A percentile compares a stretch with the other conserved stretches of the same genome.
Conservation (phyloP, 2,329 filamentous ascomycete genomes). For the Shiraia bambusicola region DNA sequence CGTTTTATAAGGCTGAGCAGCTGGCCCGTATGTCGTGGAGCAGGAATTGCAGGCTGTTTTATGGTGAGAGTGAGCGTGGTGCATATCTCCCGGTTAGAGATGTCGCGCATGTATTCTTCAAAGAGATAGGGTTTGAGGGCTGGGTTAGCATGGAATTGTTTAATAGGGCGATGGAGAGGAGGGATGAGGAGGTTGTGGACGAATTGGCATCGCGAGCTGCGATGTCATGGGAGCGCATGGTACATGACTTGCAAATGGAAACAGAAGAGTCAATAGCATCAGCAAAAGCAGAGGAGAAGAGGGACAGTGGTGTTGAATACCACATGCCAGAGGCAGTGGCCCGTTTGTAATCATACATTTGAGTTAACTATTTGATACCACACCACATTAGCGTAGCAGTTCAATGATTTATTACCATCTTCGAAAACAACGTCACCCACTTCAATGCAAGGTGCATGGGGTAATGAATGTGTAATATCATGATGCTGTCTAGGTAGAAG, state of each 20-base stretch:
- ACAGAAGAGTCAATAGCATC: slow-evolving; percentile 1
- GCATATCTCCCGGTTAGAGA: slow-evolving; percentile 68
- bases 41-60: slow-evolving; percentile 70
- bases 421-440: too few relatives aligned
- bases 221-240: slow-evolving; percentile 54
- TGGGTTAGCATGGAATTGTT: slow-evolving; percentile 75
- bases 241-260: slow-evolving; percentile 39
- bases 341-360: not conserved
- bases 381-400: too few relatives aligned
- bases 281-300: not conserved
- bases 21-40: slow-evolving; percentile 75
- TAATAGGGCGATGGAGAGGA: slow-evolving; percentile 59
- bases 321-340: slow-evolving; percentile 1
- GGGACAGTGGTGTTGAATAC: not conserved
- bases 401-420: too few relatives aligned
- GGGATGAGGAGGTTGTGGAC: slow-evolving; percentile 55
- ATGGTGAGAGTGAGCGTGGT: slow-evolving; percentile 62
- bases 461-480: too few relatives aligned
- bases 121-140: slow-evolving; percentile 65
- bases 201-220: slow-evolving; percentile 57
- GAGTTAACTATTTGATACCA: too few relatives aligned
- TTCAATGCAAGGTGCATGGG: too few relatives aligned
- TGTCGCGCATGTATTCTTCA: slow-evolving; percentile 62
- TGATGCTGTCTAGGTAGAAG: too few relatives aligned
- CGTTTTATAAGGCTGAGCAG: slow-evolving; percentile 60